These are phyloP conservation scores for Asterophora lycoperdoides DNA, from an alignment of 768 basidiomycete species.

Conservation along the genomic window DNA sequence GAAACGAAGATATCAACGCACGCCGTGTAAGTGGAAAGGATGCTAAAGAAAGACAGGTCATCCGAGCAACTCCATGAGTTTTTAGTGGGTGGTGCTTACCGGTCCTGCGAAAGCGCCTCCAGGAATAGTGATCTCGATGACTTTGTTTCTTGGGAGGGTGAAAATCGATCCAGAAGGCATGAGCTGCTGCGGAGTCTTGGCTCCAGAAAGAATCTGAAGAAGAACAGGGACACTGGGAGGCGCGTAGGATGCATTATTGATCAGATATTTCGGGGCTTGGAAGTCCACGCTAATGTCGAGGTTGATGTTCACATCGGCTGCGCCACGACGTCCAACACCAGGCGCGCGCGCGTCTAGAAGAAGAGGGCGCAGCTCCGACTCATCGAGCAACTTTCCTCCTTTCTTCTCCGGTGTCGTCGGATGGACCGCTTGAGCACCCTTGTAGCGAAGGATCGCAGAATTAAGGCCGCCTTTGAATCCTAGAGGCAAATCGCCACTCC, in stretches of 20 bases:
- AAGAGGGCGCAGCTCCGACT: constrained; percentile 13
- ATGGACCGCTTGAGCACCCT: constrained; percentile 7
- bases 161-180: constrained; percentile 29
- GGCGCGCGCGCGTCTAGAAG: constrained; percentile 5
- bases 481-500: too few relatives aligned
- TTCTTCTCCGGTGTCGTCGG: constrained; percentile 3
- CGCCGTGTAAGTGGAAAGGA: constrained; percentile 37
- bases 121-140: constrained; percentile 36
- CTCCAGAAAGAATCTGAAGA: constrained; percentile 42
- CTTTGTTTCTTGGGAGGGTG: constrained; percentile 31
- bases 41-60: constrained; percentile 17
- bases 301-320: constrained; percentile 16
- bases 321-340: constrained; percentile 7
- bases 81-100: constrained; percentile 8
- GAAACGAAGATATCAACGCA: constrained; percentile 18
- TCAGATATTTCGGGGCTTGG: constrained; percentile 18
- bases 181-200: constrained; percentile 27
- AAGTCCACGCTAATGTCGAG: constrained; percentile 13
- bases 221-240: constrained; percentile 39
- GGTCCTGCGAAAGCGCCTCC: constrained; percentile 20
- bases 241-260: constrained; percentile 27
- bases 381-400: constrained; percentile 2
- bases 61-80: neutral
- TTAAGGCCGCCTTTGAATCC: constrained; percentile 14
- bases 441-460: constrained; percentile 15